A percentile compares a stretch with the other conserved stretches of the same genome.
Evolutionary conservation across 139 green algal genomes (phyloP).

Genomic region (Chlorella sp.): DNA sequence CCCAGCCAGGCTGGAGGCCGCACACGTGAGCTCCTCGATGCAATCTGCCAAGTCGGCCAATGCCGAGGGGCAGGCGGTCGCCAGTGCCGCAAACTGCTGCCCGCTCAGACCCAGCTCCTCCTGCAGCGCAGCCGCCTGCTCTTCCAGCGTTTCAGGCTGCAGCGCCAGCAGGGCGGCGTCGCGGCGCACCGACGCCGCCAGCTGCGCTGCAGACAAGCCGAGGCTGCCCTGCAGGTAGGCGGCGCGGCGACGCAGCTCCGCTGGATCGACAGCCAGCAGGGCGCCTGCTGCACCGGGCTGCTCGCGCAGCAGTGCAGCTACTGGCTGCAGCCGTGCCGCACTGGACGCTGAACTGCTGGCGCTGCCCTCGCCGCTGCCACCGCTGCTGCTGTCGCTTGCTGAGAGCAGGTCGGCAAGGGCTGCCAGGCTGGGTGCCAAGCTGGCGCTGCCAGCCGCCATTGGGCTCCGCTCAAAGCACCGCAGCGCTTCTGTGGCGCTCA

Average conservation of each 20-base stretch:
- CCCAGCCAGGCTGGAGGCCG: background rate
- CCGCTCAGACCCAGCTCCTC: background rate
- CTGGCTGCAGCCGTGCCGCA: background rate
- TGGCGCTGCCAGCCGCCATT: background rate
- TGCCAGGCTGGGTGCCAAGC: background rate
- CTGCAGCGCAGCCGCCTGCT: background rate
- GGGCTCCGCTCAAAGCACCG: conserved; percentile 8
- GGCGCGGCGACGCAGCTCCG: background rate
- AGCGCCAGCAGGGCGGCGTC: background rate
- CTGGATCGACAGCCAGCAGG: background rate
- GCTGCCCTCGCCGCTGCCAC: background rate
- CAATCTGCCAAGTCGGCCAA: background rate
- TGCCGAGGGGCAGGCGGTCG: background rate
- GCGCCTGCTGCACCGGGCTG: background rate
- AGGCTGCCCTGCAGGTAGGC: background rate
- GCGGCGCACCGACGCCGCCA: background rate
- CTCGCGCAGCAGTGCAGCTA: background rate
- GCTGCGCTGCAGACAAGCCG: background rate
- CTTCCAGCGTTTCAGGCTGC: background rate
- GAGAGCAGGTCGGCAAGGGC: background rate
- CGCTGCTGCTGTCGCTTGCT: background rate
- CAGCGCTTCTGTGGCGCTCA: background rate
- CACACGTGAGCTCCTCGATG: background rate
- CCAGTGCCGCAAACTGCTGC: background rate
- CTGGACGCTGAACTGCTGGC: background rate